phyloP scores from a whole-genome alignment of 192 early-diverging fungal species.

The Phlyctochytrium bullatum region DNA sequence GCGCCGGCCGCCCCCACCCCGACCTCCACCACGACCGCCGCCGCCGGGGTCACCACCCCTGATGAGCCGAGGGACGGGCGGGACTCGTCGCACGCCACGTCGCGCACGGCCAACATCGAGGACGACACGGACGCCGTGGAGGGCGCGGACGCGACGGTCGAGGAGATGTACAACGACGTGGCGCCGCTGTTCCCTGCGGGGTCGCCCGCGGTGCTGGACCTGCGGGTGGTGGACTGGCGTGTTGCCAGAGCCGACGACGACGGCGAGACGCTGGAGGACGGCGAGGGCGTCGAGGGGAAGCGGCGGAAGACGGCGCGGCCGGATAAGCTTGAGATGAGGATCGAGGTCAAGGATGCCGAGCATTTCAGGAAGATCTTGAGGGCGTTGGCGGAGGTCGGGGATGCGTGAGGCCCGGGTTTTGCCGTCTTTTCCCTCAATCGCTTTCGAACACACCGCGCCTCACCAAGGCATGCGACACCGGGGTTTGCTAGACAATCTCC shows the following conservation, averaged over 20 bases:
- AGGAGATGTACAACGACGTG: no score
- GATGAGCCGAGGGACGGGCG: not conserved
- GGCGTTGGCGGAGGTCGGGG: slow-evolving; percentile 1
- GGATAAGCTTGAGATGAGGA: not conserved
- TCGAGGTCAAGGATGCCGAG: not conserved
- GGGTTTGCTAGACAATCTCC: no score
- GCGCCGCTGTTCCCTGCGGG: no score
- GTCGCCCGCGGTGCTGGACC: no score
- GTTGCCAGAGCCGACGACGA: not conserved
- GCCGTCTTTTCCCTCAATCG: no score
- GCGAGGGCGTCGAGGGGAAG: not conserved
- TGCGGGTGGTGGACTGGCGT: slow-evolving; percentile 1
- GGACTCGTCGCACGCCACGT: not conserved
- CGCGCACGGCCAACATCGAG: not conserved
- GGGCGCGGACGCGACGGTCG: not conserved
- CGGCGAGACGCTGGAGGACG: not conserved
- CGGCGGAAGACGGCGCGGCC: not conserved
- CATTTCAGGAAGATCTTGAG: not conserved
- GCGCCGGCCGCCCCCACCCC: no score
- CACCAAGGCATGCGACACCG: no score
- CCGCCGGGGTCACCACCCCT: not conserved
- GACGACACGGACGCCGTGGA: not conserved
- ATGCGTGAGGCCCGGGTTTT: no score
- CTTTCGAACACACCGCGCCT: no score
- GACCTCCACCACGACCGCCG: no score